phyloP scores from a whole-genome alignment of 305 asterid species.

The Striga hermonthica region DNA sequence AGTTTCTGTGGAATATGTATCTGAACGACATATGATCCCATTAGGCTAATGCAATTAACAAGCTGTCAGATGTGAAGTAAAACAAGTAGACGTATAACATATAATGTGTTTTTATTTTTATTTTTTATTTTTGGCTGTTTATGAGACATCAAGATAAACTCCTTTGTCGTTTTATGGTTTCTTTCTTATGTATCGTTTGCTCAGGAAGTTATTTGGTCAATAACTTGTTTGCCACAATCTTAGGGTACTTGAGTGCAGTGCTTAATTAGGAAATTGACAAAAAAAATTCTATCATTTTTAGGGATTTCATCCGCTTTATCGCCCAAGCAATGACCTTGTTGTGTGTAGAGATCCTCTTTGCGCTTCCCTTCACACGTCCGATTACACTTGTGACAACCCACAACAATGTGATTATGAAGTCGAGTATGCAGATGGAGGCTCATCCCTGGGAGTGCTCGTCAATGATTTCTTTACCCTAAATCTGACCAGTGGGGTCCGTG shows the following conservation, averaged over 20 bases:
- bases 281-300: constrained; percentile 23
- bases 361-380: constrained; percentile 72
- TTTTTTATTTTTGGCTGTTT: too few species aligned
- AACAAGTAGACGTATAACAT: too few species aligned
- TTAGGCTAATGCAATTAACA: too few species aligned
- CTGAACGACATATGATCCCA: background rate
- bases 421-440: constrained; percentile 97
- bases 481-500: constrained; percentile 56
- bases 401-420: constrained; percentile 93
- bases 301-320: constrained; percentile 89
- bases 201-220: background rate
- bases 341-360: constrained; percentile 82
- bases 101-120: too few species aligned
- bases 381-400: constrained; percentile 65
- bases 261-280: background rate
- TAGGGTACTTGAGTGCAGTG: background rate
- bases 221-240: background rate
- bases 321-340: constrained; percentile 85
- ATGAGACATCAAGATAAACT: background rate
- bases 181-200: background rate
- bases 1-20: background rate
- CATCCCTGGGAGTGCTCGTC: constrained; percentile 88
- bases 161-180: background rate
- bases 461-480: constrained; percentile 66
- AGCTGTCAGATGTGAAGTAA: too few species aligned